Conservation (phyloP, 352 stramenopile species). For the Globisporangium abappressorium region DNA sequence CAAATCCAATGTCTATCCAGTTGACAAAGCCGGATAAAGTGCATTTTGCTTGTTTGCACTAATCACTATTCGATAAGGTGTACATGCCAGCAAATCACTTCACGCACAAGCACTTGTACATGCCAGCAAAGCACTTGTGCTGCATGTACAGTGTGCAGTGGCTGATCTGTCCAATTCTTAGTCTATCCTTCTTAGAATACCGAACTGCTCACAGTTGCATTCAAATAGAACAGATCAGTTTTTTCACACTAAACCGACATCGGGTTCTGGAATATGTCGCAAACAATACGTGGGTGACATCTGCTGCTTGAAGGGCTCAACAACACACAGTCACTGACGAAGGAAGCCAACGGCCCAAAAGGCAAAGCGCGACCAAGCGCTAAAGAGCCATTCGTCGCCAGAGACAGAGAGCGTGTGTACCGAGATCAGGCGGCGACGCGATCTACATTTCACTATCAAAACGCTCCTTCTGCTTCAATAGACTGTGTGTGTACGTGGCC, state of each 20-base stretch:
- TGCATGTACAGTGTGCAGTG: background rate
- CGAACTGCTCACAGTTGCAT: background rate
- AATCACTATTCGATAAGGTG: background rate
- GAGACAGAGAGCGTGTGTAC: conserved; percentile 1
- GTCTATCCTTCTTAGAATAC: background rate
- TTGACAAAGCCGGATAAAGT: background rate
- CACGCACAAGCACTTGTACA: too few species aligned
- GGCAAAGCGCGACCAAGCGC: background rate
- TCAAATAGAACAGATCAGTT: background rate
- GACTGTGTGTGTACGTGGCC: background rate
- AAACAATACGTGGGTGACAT: conserved; percentile 3
- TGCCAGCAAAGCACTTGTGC: too few species aligned
- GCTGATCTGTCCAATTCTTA: background rate
- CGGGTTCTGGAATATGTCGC: background rate
- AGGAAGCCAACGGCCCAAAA: background rate
- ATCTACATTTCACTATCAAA: background rate
- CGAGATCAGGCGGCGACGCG: background rate
- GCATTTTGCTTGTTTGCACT: background rate
- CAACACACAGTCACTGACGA: background rate
- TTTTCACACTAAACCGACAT: background rate
- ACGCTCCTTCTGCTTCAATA: background rate
- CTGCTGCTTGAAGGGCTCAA: background rate
- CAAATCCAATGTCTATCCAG: background rate
- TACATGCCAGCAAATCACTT: background rate
- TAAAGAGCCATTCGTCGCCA: conserved; percentile 7